Evolutionary conservation across 768 basidiomycete species (phyloP), one percentile per base, ranked within the genome.

Genomic region (Chalciporus piperatus): DNA sequence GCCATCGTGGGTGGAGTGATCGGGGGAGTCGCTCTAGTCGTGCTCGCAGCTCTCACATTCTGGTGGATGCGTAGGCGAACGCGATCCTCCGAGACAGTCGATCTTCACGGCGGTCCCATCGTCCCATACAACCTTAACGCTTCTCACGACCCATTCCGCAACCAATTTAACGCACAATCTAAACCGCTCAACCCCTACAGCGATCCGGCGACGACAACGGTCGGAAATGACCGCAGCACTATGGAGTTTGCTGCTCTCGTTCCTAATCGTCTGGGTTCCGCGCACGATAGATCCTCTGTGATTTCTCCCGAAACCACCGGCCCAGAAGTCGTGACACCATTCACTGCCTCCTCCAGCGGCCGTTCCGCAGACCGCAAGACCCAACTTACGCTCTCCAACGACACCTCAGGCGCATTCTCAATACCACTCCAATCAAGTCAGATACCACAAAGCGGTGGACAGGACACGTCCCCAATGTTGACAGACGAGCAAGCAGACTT

Each of bases 401-500:
- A 54, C 23, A 45, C 30, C 12, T 2, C 30, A 14, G 37, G 16
- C 16, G 3, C 30, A 12, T 8, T 49, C 11, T n/a, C 37, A 27
- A 16, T 22, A 7, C 37, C 30, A 22, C 28, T 48, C 4, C 43
- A 41, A 32, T 39, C 39, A 20, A 11, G 27, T 5, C 27, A 9
- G 9, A 3, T 27, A 27, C 13, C 43, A 7, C 30, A 46, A 5
- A 32, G 7, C 37, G 35, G 39, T 9, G 43, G 39, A 3, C 58
- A 38, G 19, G 53, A 51, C 16, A 19, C 38, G 28, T 52, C 53
- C 14, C 60, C 51, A 5, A 40, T 47, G 30, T 47, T 65, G 37
- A 65, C 56, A 4, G 63, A 64, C 46, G 58, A 60, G 42, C 60
- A 65, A 14, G 63, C 62, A 10, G 63, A 64, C 32, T 61, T 65